Conservation (phyloP, 208 protist genomes). For the Eutreptiella sp. region DNA sequence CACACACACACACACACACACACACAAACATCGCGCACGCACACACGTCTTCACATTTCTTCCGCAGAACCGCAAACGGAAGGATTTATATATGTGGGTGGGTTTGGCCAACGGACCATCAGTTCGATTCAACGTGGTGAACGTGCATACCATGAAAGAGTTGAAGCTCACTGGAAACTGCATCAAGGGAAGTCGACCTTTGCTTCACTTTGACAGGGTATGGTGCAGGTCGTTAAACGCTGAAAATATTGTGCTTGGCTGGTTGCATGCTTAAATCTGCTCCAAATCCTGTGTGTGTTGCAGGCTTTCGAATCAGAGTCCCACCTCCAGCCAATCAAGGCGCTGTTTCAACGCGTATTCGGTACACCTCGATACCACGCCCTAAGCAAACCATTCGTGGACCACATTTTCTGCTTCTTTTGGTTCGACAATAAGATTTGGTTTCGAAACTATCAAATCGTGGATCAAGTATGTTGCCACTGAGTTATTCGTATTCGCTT, state of each 20-base stretch:
- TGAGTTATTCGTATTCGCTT: slow-evolving; percentile 13
- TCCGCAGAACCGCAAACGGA: slow-evolving; percentile 51
- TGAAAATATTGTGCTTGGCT: too few species aligned
- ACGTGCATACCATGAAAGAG: slow-evolving; percentile 94
- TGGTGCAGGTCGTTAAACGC: too few species aligned
- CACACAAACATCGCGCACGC: too few species aligned
- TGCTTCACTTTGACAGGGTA: slow-evolving; percentile 97
- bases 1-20: too few species aligned
- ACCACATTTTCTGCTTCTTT: slow-evolving; percentile 94
- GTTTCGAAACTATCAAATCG: slow-evolving; percentile 98
- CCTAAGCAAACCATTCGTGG: slow-evolving; percentile 96
- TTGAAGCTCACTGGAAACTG: slow-evolving; percentile 96
- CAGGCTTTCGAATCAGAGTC: slow-evolving; percentile 82
- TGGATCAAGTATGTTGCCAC: slow-evolving; percentile 31
- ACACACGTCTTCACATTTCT: not conserved
- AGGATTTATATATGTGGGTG: slow-evolving; percentile 88
- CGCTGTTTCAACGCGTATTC: slow-evolving; percentile 92
- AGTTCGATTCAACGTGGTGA: slow-evolving; percentile 86
- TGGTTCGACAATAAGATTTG: slow-evolving; percentile 92
- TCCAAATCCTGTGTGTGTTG: too few species aligned
- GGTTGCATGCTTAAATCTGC: too few species aligned
- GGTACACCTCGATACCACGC: slow-evolving; percentile 89
- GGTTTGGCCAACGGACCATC: slow-evolving; percentile 84
- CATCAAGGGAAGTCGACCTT: slow-evolving; percentile 90
- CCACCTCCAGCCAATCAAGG: slow-evolving; percentile 83